Percentiles rank a stretch among this genome's conserved stretches.
Conservation (phyloP, 2,329 filamentous ascomycete species). For the Onygenales sp. region DNA sequence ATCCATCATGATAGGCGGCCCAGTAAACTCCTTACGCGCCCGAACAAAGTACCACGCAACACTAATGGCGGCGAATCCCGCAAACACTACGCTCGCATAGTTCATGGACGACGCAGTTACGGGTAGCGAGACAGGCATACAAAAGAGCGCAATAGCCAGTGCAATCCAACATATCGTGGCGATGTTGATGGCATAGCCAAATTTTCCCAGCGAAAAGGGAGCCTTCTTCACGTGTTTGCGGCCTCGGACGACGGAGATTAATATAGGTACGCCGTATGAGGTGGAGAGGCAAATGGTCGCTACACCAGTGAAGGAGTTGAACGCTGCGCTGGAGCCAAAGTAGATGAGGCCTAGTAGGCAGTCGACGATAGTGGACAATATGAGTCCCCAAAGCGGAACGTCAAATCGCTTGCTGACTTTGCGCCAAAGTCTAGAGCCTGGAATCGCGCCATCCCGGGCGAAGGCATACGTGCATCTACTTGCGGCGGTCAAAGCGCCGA, state of each 20-base stretch:
- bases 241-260: conserved; percentile 58
- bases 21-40: conserved; percentile 55
- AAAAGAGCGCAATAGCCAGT: conserved; percentile 63
- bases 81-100: conserved; percentile 58
- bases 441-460: conserved; percentile 64
- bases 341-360: conserved; percentile 68
- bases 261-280: conserved; percentile 66
- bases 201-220: conserved; percentile 57
- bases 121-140: conserved; percentile 58
- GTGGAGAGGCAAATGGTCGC: conserved; percentile 69
- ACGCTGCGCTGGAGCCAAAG: conserved; percentile 67
- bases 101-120: conserved; percentile 53
- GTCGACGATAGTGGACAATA: conserved; percentile 59
- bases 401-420: conserved; percentile 56
- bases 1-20: conserved; percentile 37
- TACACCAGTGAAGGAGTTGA: conserved; percentile 71
- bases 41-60: conserved; percentile 54
- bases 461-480: conserved; percentile 69
- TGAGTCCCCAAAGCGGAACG: conserved; percentile 60
- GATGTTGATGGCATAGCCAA: conserved; percentile 60
- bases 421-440: conserved; percentile 57
- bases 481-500: conserved; percentile 64
- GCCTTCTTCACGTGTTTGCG: conserved; percentile 58
- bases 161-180: conserved; percentile 62
- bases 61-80: conserved; percentile 52